These are phyloP conservation scores for Annulohypoxylon stygium DNA, from an alignment of 495 filamentous ascomycete genomes.

Conservation along the genomic window DNA sequence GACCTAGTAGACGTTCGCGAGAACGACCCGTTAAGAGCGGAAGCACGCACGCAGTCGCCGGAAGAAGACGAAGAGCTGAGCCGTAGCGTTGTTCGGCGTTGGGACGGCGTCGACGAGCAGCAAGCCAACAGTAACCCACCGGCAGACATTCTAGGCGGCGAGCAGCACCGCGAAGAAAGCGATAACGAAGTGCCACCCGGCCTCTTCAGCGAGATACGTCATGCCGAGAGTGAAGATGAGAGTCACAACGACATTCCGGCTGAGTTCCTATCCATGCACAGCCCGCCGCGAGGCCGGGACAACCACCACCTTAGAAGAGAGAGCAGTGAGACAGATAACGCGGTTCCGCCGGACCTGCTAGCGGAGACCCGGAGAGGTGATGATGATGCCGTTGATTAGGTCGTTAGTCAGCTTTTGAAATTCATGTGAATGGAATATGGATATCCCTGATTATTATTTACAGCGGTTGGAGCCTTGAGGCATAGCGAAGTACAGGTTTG, in stretches of 20 bases:
- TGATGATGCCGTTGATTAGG: conserved; percentile 33
- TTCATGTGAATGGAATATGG: not conserved
- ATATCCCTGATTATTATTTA: not conserved
- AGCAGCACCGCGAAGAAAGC: conserved; percentile 42
- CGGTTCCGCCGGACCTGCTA: conserved; percentile 58
- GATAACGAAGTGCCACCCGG: conserved; percentile 57
- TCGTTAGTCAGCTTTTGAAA: not conserved
- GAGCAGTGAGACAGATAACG: conserved; percentile 57
- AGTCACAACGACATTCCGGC: conserved; percentile 57
- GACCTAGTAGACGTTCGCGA: conserved; percentile 35
- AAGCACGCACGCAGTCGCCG: not conserved
- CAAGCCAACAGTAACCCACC: not conserved
- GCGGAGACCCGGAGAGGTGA: conserved; percentile 45
- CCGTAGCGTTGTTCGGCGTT: conserved; percentile 47
- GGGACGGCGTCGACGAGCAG: conserved; percentile 40
- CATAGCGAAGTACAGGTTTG: not conserved
- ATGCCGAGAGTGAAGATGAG: conserved; percentile 48
- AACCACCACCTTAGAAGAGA: conserved; percentile 29
- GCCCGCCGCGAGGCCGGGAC: conserved; percentile 30
- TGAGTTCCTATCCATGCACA: conserved; percentile 58
- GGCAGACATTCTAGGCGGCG: conserved; percentile 35
- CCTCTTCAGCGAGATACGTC: conserved; percentile 46
- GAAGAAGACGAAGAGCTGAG: conserved; percentile 45
- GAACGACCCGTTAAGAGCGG: not conserved
- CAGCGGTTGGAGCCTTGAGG: not conserved